Evolutionary conservation across 2,329 filamentous ascomycete genomes (phyloP).

Genomic region (Cladosporium phlei): DNA sequence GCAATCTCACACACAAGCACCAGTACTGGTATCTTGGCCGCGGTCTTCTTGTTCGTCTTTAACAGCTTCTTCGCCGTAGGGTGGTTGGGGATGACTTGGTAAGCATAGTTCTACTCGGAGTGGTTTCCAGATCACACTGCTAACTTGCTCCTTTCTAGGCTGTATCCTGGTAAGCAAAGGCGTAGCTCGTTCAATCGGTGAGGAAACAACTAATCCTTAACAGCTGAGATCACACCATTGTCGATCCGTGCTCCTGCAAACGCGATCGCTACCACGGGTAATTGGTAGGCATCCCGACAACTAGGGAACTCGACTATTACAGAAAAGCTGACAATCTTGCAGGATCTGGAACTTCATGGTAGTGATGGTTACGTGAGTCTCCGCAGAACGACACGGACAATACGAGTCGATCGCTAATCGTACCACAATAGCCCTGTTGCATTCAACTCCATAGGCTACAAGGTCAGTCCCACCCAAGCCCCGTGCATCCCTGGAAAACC

Average conservation of each 20-base stretch:
- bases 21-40: slow-evolving; percentile 33
- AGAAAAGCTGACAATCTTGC: not conserved
- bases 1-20: slow-evolving; percentile 20
- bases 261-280: slow-evolving; percentile 45
- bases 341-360: slow-evolving; percentile 49
- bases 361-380: slow-evolving; percentile 8
- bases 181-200: too few relatives aligned
- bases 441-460: slow-evolving; percentile 33
- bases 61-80: slow-evolving; percentile 36
- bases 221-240: slow-evolving; percentile 32
- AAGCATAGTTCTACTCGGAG: too few relatives aligned
- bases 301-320: too few relatives aligned
- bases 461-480: slow-evolving; percentile 4
- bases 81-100: slow-evolving; percentile 22
- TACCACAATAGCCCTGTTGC: slow-evolving; percentile 47
- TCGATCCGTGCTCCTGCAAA: slow-evolving; percentile 32
- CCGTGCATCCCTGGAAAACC: too few relatives aligned
- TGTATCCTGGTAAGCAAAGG: not conserved
- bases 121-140: not conserved
- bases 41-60: slow-evolving; percentile 35
- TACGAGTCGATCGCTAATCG: not conserved
- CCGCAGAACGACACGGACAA: too few relatives aligned
- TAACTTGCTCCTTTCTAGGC: not conserved
- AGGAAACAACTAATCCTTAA: slow-evolving; percentile 20
- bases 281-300: slow-evolving; percentile 43